Base-by-base conservation (phyloP, 495 filamentous ascomycete species). In the Aspergillus diversus region DNA sequence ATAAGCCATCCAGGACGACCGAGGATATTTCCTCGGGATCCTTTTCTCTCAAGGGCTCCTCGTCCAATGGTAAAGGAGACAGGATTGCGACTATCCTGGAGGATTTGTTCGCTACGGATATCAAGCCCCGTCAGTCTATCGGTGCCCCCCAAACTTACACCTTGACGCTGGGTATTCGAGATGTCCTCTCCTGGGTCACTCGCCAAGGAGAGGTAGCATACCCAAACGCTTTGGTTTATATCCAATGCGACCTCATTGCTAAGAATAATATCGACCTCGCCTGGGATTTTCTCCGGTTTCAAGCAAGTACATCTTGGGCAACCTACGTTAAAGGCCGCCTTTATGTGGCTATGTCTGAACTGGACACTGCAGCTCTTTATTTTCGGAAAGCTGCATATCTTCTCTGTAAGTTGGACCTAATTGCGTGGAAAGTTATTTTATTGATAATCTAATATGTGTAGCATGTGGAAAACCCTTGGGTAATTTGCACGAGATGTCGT, bases 291-390 rank as follows among this genome's bases (percentile, higher is more conserved):
- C 79, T 82, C 55, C 85, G 84, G 7, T 95, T 91, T 71, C 77
- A 87, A 76, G 69, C 85, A 69, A 73, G 80, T 59, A 87, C 83
- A 0, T 71, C 81, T 33, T 98, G 95, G 86, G 86, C 91, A 5
- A 89, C 85, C 1, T 99, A 99, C 73, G 80, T 97, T 13, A 91
- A 92, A 72, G 94, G 90, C 12, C 89, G 96, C 37, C 81, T 95
- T 49, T 84, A 88, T 69, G 81, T 97, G 16, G 84, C 87, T 13
- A 86, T 86, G 68, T 86, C 86, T 21, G 89, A 95, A 67, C 85
- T 84, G 67, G 83, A 85, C 42, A 83, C 84, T 58, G 95, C 96
- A 50, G 83, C 91, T 16, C 76, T 84, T 17, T 86, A 88, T 65
- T 97, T 99, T 75, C 87, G 86, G 56, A 93, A 89, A 66, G 91